Conservation (phyloP, 1,284 basidiomycete species). For the Pascua guehoae region DNA sequence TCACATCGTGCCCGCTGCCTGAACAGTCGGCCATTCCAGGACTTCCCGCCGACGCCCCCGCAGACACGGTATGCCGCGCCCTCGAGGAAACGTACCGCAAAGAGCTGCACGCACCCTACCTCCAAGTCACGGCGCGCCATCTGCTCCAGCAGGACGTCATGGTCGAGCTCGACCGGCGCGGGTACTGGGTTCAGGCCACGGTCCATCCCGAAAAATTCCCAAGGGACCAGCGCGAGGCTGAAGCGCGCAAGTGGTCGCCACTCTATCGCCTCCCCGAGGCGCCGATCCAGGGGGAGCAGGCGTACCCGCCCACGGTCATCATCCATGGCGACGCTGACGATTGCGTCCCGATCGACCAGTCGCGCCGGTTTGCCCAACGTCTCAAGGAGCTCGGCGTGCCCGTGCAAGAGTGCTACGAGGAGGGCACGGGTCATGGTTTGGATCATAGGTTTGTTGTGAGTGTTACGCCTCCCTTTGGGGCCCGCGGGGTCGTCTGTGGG, state of each 20-base stretch:
- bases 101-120: neutral
- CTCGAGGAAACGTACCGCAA: neutral
- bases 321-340: slow-evolving; percentile 26
- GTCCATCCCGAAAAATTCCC: slow-evolving; percentile 3
- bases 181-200: neutral
- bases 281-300: neutral
- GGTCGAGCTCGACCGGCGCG: slow-evolving; percentile 3
- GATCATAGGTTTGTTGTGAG: slow-evolving; percentile 28
- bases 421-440: slow-evolving; percentile 23
- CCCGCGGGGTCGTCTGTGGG: too few relatives aligned
- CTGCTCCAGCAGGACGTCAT: slow-evolving; percentile 8
- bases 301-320: slow-evolving; percentile 28
- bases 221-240: neutral
- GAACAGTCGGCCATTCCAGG: too few relatives aligned
- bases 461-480: neutral
- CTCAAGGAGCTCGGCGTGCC: slow-evolving; percentile 18
- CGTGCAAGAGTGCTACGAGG: slow-evolving; percentile 15
- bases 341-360: slow-evolving; percentile 22
- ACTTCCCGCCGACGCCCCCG: neutral
- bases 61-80: neutral
- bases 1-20: slow-evolving; percentile 1
- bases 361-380: slow-evolving; percentile 14
- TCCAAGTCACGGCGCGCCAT: slow-evolving; percentile 11
- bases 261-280: slow-evolving; percentile 7
- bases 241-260: slow-evolving; percentile 3